Percentiles rank a stretch among this genome's conserved stretches.
phyloP scores from a whole-genome alignment of 2,329 filamentous ascomycete genomes.

The Lithohypha guttulata region DNA sequence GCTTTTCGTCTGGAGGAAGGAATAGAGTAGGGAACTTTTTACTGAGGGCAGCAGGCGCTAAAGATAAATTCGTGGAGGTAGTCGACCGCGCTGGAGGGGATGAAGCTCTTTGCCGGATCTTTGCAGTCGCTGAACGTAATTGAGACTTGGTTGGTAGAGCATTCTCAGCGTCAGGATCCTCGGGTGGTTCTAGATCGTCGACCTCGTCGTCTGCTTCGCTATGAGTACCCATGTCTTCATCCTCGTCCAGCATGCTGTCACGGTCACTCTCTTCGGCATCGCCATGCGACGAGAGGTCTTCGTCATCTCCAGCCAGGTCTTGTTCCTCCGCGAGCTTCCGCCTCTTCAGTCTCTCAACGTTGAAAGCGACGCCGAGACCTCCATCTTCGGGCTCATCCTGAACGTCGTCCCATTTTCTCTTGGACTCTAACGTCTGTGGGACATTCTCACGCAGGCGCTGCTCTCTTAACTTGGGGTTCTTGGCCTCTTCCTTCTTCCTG shows the following conservation, averaged over 20 bases:
- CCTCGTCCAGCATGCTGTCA: constrained; percentile 63
- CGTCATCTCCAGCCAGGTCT: constrained; percentile 34
- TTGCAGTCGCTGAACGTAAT: constrained; percentile 24
- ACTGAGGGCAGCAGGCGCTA: constrained; percentile 50
- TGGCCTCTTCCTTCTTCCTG: constrained; percentile 74
- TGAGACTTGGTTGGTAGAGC: constrained; percentile 19
- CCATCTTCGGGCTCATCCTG: constrained; percentile 41
- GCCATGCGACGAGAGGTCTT: constrained; percentile 35
- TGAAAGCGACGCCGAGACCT: constrained; percentile 36
- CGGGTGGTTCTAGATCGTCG: constrained; percentile 15
- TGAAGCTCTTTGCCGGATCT: constrained; percentile 38
- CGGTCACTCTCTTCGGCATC: constrained; percentile 47
- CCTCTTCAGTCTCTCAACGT: constrained; percentile 39
- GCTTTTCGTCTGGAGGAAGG: constrained; percentile 23
- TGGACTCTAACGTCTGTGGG: constrained; percentile 70
- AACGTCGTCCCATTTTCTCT: constrained; percentile 79
- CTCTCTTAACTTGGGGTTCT: constrained; percentile 64
- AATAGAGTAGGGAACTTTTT: constrained; percentile 53
- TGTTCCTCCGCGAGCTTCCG: constrained; percentile 37
- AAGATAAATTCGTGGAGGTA: constrained; percentile 47
- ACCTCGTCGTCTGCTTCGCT: constrained; percentile 3
- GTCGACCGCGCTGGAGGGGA: constrained; percentile 44
- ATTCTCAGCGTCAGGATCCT: constrained; percentile 11
- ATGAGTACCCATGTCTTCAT: constrained; percentile 4
- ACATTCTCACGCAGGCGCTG: constrained; percentile 68